phyloP scores from a whole-genome alignment of 176 grass and related monocot genomes.

The Aegilops speltoides region DNA sequence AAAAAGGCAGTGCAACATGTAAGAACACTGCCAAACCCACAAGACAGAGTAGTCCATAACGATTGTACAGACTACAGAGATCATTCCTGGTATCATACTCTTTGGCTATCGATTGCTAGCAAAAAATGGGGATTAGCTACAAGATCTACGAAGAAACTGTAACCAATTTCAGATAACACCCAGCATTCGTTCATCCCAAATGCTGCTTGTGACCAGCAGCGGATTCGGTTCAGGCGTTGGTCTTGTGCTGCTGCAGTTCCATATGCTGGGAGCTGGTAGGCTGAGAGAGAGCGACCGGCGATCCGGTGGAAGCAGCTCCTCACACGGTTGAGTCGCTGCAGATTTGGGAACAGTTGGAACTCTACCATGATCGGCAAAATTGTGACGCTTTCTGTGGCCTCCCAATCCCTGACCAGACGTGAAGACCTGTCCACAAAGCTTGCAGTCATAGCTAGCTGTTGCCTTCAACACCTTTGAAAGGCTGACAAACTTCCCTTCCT shows the following conservation, averaged over 20 bases:
- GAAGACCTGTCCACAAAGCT: slow-evolving; percentile 39
- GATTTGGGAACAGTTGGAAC: neutral
- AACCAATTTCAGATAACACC: slow-evolving; percentile 17
- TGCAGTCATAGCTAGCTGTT: slow-evolving; percentile 17
- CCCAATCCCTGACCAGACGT: slow-evolving; percentile 34
- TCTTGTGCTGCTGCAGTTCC: neutral
- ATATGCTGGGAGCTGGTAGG: neutral
- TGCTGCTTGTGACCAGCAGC: slow-evolving; percentile 15
- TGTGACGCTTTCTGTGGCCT: slow-evolving; percentile 44
- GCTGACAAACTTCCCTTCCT: slow-evolving; percentile 25
- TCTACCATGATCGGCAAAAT: neutral
- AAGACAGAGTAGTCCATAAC: neutral
- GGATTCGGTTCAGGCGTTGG: slow-evolving; percentile 4
- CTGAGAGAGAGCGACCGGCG: neutral
- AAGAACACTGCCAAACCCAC: neutral
- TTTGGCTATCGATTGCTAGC: slow-evolving; percentile 1
- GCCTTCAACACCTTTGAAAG: slow-evolving; percentile 26
- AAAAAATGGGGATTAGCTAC: neutral
- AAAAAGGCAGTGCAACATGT: neutral
- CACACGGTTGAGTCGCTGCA: neutral
- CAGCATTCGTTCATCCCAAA: slow-evolving; percentile 3
- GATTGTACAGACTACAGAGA: neutral
- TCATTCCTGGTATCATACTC: neutral
- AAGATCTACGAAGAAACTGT: neutral
- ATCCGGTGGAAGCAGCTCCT: slow-evolving; percentile 14